These are phyloP conservation scores for Yarrowia sp. DNA, from an alignment of 805 yeast species.

Conservation along the genomic window DNA sequence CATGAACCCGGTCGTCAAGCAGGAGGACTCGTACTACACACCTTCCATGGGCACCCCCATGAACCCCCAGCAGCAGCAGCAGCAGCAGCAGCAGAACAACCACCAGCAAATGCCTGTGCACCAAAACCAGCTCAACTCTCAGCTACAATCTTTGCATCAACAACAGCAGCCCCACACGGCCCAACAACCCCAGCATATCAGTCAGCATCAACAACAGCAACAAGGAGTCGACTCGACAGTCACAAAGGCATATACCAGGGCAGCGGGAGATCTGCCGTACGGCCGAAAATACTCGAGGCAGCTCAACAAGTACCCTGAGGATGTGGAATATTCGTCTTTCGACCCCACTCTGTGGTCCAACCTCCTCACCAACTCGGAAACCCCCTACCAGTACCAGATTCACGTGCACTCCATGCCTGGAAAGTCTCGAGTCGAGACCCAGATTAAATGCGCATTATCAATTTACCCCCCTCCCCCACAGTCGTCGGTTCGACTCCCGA, in stretches of 20 bases:
- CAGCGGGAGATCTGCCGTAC: slow-evolving; percentile 26
- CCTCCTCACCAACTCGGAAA: slow-evolving; percentile 1
- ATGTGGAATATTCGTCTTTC: slow-evolving; percentile 25
- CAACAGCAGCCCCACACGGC: slow-evolving; percentile 4
- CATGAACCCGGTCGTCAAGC: slow-evolving; percentile 7
- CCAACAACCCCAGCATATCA: slow-evolving; percentile 9
- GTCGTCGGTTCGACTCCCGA: slow-evolving; percentile 75
- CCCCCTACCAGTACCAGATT: slow-evolving; percentile 29
- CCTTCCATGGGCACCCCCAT: slow-evolving; percentile 26
- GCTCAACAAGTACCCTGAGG: slow-evolving; percentile 34
- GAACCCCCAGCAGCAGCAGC: slow-evolving; percentile 2
- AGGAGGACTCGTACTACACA: slow-evolving; percentile 1
- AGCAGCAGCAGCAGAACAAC: neutral
- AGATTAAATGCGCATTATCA: slow-evolving; percentile 75
- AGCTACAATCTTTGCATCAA: slow-evolving; percentile 20
- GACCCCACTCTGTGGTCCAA: slow-evolving; percentile 14
- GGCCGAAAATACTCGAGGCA: slow-evolving; percentile 32
- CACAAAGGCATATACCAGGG: slow-evolving; percentile 28
- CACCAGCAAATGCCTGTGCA: neutral
- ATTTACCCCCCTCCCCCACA: slow-evolving; percentile 82
- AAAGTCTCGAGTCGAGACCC: slow-evolving; percentile 93
- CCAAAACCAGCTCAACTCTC: slow-evolving; percentile 12
- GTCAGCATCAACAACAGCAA: neutral
- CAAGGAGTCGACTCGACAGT: neutral
- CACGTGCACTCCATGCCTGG: slow-evolving; percentile 63